phyloP scores from a whole-genome alignment of 2,329 filamentous ascomycete genomes.

The Didymella exigua region DNA sequence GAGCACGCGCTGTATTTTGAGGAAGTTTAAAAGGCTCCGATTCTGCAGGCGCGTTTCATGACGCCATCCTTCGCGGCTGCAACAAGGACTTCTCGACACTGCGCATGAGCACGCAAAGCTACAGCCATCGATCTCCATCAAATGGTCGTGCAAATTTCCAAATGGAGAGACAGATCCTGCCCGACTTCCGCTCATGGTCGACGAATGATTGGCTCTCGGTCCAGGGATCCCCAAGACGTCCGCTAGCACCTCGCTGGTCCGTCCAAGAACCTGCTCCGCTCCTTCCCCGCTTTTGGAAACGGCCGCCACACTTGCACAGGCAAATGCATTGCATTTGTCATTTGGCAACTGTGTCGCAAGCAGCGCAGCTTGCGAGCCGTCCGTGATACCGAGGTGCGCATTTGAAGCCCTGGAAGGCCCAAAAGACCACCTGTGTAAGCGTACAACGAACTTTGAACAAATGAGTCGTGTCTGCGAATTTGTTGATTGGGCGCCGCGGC shows the following conservation, averaged over 20 bases:
- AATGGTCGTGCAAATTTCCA: constrained; percentile 15
- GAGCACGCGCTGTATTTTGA: neutral
- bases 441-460: neutral
- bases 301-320: neutral
- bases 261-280: neutral
- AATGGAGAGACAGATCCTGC: constrained; percentile 1
- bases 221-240: constrained; percentile 4
- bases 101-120: neutral
- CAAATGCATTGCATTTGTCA: neutral
- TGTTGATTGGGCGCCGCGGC: constrained; percentile 4
- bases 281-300: constrained; percentile 13
- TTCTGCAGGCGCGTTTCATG: neutral
- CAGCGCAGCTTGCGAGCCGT: neutral
- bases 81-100: neutral
- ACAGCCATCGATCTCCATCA: neutral
- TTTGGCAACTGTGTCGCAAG: neutral
- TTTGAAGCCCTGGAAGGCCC: constrained; percentile 2
- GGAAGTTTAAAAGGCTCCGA: neutral
- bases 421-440: neutral
- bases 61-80: neutral
- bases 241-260: constrained; percentile 3
- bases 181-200: neutral
- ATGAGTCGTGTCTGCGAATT: neutral
- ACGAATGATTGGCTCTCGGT: constrained; percentile 10
- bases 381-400: constrained; percentile 12